These are phyloP conservation scores for Fallopia convolvulus DNA, from an alignment of 148 eudicot species.

Conservation along the genomic window DNA sequence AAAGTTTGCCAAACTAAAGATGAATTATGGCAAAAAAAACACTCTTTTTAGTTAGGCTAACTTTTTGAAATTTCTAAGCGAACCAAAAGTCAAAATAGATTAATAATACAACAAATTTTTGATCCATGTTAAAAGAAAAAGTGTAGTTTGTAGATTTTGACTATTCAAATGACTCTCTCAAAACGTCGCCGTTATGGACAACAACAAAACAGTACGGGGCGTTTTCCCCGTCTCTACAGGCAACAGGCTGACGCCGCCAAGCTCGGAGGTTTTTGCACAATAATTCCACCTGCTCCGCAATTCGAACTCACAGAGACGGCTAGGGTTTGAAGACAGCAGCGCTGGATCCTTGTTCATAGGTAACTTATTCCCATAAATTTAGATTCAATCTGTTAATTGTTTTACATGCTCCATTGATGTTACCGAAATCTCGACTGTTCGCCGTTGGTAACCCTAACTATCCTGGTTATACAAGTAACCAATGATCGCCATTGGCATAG, in stretches of 20 bases:
- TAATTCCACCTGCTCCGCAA: background rate
- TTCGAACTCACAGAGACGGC: background rate
- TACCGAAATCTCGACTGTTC: background rate
- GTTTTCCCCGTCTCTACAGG: background rate
- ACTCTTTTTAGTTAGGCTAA: background rate
- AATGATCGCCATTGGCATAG: background rate
- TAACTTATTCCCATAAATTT: background rate
- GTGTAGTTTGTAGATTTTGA: background rate
- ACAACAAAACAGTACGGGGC: background rate
- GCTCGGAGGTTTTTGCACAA: background rate
- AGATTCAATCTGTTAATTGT: background rate
- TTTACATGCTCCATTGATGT: background rate
- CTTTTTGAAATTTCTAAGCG: background rate
- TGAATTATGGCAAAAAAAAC: background rate
- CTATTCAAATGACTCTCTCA: background rate
- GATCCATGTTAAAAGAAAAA: background rate
- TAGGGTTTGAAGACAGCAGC: constrained; percentile 1
- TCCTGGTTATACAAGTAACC: background rate
- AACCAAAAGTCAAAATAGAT: background rate
- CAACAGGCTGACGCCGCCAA: background rate
- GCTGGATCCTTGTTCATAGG: background rate
- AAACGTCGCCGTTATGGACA: background rate
- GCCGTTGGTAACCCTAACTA: background rate
- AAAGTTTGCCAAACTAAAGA: background rate
- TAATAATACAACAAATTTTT: background rate